Evolutionary conservation across 768 basidiomycete species (phyloP).

Genomic region (Chalciporus piperatus): DNA sequence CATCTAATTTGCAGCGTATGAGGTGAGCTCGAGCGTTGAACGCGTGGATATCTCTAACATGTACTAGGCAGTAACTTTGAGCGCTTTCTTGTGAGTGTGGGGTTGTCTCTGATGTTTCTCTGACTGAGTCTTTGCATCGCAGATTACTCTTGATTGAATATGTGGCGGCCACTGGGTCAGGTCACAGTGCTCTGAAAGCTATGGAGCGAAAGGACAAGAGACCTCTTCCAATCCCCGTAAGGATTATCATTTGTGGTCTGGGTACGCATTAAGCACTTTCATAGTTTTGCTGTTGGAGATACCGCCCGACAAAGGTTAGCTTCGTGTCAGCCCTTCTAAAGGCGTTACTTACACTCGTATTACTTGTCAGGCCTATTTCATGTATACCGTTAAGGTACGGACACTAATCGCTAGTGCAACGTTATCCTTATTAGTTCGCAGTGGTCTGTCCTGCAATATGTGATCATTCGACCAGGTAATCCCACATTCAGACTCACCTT

Average conservation of each 20-base stretch:
- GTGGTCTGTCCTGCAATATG: slow-evolving; percentile 91
- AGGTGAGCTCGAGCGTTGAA: slow-evolving; percentile 41
- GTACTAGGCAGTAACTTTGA: slow-evolving; percentile 69
- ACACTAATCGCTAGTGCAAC: neutral
- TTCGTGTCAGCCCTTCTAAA: neutral
- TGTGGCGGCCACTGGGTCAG: slow-evolving; percentile 68
- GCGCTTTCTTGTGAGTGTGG: slow-evolving; percentile 75
- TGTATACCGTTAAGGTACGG: slow-evolving; percentile 78
- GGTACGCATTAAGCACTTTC: neutral
- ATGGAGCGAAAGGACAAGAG: slow-evolving; percentile 79
- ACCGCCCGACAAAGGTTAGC: slow-evolving; percentile 72
- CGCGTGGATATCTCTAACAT: slow-evolving; percentile 12
- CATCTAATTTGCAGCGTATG: slow-evolving; percentile 49
- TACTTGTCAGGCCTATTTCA: slow-evolving; percentile 67
- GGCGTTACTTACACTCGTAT: slow-evolving; percentile 6
- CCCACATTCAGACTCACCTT: neutral
- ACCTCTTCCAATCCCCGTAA: slow-evolving; percentile 64
- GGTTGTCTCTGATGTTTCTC: neutral
- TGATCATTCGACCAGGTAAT: slow-evolving; percentile 62
- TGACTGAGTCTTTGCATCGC: slow-evolving; percentile 1
- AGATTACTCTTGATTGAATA: slow-evolving; percentile 83
- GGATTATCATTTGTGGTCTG: slow-evolving; percentile 20
- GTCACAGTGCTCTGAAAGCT: slow-evolving; percentile 61
- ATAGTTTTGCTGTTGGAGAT: slow-evolving; percentile 80
- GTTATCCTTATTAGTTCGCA: slow-evolving; percentile 26